Conservation (phyloP, 495 filamentous ascomycete species). For the Aspergillus carlsbadensis region DNA sequence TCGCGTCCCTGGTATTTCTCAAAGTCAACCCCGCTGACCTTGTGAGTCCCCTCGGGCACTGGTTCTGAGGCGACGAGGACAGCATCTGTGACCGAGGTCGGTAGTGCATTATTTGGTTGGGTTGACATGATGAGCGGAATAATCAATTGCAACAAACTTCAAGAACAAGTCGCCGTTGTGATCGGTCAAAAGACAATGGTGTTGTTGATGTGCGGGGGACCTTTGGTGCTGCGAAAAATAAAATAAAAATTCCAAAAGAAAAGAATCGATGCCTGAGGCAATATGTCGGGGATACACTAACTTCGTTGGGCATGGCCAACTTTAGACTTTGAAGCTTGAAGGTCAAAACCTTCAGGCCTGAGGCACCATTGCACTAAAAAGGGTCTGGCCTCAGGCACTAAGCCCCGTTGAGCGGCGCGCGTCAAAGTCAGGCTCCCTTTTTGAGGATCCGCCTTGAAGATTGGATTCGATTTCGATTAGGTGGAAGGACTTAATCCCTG, state of each 20-base stretch:
- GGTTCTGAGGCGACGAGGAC: conserved; percentile 87
- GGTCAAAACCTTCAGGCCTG: conserved; percentile 6
- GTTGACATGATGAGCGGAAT: conserved; percentile 1
- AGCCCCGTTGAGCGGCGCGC: conserved; percentile 12
- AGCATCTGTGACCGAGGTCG: conserved; percentile 70
- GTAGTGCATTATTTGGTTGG: conserved; percentile 37
- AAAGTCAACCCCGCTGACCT: conserved; percentile 88
- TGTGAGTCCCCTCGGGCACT: conserved; percentile 67
- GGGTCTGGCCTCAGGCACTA: conserved; percentile 20
- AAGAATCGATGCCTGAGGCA: conserved; percentile 1
- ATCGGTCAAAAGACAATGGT: background rate
- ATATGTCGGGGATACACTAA: background rate
- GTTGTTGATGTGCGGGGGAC: background rate
- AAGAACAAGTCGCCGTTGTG: background rate
- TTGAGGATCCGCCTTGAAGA: conserved; percentile 11
- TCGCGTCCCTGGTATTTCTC: conserved; percentile 68
- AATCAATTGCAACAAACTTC: background rate
- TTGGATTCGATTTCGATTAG: conserved; percentile 9
- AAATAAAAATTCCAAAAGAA: background rate
- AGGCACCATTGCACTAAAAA: conserved; percentile 1
- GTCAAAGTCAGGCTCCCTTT: conserved; percentile 20
- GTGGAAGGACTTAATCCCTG: conserved; percentile 18
- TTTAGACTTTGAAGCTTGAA: background rate
- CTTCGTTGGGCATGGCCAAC: background rate
- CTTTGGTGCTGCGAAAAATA: background rate